These are phyloP conservation scores for Crepidotus variabilis DNA, from an alignment of 768 basidiomycete genomes.

Conservation along the genomic window DNA sequence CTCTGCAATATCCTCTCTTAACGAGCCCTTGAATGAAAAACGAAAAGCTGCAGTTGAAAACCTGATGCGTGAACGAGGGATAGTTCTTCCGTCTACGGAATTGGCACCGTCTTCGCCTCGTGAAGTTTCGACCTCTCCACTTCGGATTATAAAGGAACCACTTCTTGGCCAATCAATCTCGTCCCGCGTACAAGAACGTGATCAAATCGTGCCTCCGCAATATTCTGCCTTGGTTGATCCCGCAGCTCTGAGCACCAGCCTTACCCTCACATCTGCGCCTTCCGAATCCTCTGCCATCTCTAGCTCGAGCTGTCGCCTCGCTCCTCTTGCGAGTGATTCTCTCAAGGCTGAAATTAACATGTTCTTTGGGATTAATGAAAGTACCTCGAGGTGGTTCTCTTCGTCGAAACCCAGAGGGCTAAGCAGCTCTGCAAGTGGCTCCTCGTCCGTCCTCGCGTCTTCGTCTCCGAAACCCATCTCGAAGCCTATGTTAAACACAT, in stretches of 20 bases:
- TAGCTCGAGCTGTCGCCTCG: constrained; percentile 14
- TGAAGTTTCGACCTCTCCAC: neutral
- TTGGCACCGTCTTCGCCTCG: neutral
- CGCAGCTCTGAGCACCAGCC: neutral
- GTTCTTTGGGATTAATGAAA: constrained; percentile 15
- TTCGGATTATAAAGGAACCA: neutral
- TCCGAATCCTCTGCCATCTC: constrained; percentile 11
- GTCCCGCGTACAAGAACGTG: no score
- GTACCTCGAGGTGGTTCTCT: constrained; percentile 7
- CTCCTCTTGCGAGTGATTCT: constrained; percentile 23
- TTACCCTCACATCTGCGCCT: constrained; percentile 9
- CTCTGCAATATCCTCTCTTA: constrained; percentile 34
- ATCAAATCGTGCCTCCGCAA: no score
- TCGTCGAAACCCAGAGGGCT: neutral
- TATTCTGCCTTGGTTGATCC: neutral
- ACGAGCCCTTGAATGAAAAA: constrained; percentile 27
- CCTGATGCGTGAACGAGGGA: constrained; percentile 23
- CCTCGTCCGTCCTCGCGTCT: neutral
- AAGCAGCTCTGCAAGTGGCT: neutral
- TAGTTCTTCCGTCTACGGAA: neutral
- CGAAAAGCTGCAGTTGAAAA: constrained; percentile 38
- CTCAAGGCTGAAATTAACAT: constrained; percentile 19
- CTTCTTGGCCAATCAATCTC: no score
- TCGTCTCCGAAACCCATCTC: neutral
- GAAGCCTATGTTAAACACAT: neutral